Percentiles rank a stretch among this genome's conserved stretches.
Evolutionary conservation across 2,329 filamentous ascomycete species (phyloP).

Genomic region (Trichoderma atrobrunneum): DNA sequence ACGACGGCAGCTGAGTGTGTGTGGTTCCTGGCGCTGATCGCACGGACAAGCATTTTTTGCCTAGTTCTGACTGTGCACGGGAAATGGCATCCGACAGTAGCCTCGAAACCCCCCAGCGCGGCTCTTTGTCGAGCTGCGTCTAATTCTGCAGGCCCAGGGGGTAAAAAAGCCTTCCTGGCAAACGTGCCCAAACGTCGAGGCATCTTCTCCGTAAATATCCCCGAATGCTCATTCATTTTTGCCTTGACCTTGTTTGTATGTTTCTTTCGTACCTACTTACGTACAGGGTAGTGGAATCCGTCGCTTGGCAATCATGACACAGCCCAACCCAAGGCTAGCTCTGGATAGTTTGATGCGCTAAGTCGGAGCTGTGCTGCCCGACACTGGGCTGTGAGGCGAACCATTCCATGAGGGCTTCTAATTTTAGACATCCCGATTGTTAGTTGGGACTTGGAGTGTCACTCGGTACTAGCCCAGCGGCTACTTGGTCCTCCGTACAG

Average conservation of each 20-base stretch:
- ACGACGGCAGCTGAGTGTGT: conserved; percentile 5
- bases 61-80: conserved; percentile 17
- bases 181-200: not conserved
- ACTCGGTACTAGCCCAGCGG: not conserved
- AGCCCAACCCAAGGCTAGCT: not conserved
- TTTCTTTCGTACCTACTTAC: not conserved
- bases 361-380: not conserved
- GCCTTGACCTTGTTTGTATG: not conserved
- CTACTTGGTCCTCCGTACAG: not conserved
- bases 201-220: not conserved
- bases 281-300: not conserved
- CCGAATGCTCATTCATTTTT: not conserved
- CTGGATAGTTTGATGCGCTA: not conserved
- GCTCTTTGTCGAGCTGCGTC: not conserved
- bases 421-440: not conserved
- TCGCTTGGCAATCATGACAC: not conserved
- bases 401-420: not conserved
- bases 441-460: not conserved
- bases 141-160: not conserved
- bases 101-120: not conserved
- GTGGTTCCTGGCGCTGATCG: conserved; percentile 15
- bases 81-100: not conserved
- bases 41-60: not conserved
- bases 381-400: conserved; percentile 10
- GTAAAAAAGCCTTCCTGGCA: not conserved